These are phyloP conservation scores for Termitomyces sp. DNA, from an alignment of 768 basidiomycete genomes.

Conservation along the genomic window DNA sequence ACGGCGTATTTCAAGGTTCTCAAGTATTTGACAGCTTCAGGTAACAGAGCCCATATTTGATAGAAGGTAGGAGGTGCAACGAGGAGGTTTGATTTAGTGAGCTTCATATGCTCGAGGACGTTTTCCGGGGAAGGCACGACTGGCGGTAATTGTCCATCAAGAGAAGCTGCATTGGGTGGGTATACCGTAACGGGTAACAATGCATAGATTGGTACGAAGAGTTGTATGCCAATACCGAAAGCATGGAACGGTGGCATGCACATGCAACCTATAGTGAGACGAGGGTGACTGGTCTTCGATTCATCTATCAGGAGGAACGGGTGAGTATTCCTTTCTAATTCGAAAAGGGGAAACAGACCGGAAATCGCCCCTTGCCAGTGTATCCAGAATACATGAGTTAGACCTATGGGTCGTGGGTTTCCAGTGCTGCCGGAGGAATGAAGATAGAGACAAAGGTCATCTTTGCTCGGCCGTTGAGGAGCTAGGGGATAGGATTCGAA, in stretches of 20 bases:
- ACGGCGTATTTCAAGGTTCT: slow-evolving; percentile 9
- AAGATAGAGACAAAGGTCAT: slow-evolving; percentile 21
- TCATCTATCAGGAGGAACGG: background rate
- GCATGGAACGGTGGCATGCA: slow-evolving; percentile 34
- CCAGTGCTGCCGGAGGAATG: slow-evolving; percentile 38
- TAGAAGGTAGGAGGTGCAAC: slow-evolving; percentile 33
- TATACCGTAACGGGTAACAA: slow-evolving; percentile 22
- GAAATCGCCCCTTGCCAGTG: slow-evolving; percentile 14
- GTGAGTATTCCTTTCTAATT: background rate
- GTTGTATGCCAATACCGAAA: slow-evolving; percentile 24
- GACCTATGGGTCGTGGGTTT: slow-evolving; percentile 32
- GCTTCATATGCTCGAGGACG: slow-evolving; percentile 27
- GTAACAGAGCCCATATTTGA: slow-evolving; percentile 29
- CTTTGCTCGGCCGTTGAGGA: slow-evolving; percentile 2
- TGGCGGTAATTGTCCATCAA: slow-evolving; percentile 20
- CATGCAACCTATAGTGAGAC: slow-evolving; percentile 1
- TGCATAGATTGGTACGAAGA: slow-evolving; percentile 23
- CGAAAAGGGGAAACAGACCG: slow-evolving; percentile 15
- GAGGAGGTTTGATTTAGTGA: slow-evolving; percentile 21
- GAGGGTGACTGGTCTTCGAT: background rate
- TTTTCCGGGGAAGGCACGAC: slow-evolving; percentile 33
- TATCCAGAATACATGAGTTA: slow-evolving; percentile 17
- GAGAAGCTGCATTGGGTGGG: slow-evolving; percentile 21
- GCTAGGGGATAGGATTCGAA: slow-evolving; percentile 9
- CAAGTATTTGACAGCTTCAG: slow-evolving; percentile 13